A percentile compares a stretch with the other conserved stretches of the same genome.
phyloP scores from a whole-genome alignment of 139 green algal species.

The Chlorella sorokiniana region DNA sequence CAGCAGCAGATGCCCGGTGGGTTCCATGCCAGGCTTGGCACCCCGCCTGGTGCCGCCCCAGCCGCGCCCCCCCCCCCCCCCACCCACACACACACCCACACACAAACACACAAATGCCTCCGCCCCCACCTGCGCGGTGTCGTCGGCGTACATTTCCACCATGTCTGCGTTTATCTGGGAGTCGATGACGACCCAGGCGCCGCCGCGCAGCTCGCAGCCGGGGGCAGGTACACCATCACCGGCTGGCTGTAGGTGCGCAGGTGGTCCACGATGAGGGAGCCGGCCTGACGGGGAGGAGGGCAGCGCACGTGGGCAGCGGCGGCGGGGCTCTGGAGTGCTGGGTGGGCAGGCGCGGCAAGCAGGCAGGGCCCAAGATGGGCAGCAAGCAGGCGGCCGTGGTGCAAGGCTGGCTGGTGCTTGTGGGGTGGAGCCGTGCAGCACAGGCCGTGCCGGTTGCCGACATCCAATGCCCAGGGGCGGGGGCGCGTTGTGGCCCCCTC shows the following conservation, averaged over 20 bases:
- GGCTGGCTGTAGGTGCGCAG: conserved; percentile 91
- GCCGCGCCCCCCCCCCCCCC: background rate
- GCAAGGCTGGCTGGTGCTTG: too few species aligned
- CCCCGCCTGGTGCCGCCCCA: too few species aligned
- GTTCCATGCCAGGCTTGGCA: too few species aligned
- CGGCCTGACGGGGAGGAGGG: conserved; percentile 62
- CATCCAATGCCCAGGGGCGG: too few species aligned
- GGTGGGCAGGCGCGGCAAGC: background rate
- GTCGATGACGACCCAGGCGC: conserved; percentile 99
- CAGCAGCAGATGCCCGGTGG: background rate
- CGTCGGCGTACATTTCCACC: conserved; percentile 85
- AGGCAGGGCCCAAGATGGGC: too few species aligned
- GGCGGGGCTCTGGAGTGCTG: too few species aligned
- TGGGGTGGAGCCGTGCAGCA: too few species aligned
- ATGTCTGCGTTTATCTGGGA: conserved; percentile 87
- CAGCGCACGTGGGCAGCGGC: too few species aligned
- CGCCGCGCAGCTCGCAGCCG: conserved; percentile 92
- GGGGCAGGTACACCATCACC: conserved; percentile 96
- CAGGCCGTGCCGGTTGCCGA: too few species aligned
- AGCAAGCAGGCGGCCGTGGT: too few species aligned
- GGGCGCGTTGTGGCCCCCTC: too few species aligned
- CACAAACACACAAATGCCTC: too few species aligned
- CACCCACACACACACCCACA: background rate
- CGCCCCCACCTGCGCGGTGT: conserved; percentile 41
- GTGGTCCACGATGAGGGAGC: conserved; percentile 95